Conservation (phyloP, 805 yeast species). For the Clavispora fructus region DNA sequence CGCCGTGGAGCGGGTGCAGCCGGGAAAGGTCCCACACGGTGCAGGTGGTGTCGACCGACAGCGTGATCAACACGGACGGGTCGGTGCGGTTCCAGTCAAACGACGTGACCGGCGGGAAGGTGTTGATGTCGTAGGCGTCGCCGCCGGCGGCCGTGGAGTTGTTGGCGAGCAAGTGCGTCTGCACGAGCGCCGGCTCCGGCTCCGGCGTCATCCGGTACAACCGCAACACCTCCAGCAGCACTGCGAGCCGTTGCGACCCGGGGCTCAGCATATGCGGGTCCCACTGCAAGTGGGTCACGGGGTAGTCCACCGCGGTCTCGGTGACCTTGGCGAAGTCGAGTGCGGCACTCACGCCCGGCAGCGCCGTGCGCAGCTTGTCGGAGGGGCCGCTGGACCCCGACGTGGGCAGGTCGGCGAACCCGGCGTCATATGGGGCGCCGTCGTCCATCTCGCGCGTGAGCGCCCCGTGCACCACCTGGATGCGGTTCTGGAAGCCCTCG, state of each 20-base stretch:
- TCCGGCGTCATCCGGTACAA: conserved; percentile 49
- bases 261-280: conserved; percentile 45
- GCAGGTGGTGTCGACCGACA: conserved; percentile 94
- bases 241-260: conserved; percentile 48
- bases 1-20: conserved; percentile 12
- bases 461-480: conserved; percentile 45
- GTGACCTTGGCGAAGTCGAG: conserved; percentile 43
- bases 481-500: conserved; percentile 68
- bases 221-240: conserved; percentile 68
- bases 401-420: neutral
- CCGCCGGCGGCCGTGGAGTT: conserved; percentile 34
- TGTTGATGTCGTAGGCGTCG: conserved; percentile 40
- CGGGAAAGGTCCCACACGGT: conserved; percentile 83
- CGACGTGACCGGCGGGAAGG: conserved; percentile 84
- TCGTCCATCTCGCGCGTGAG: conserved; percentile 18
- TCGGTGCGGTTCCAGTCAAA: conserved; percentile 87
- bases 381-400: neutral
- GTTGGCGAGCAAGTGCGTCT: conserved; percentile 37
- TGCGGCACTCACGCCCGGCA: conserved; percentile 10
- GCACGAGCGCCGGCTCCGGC: conserved; percentile 32
- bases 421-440: conserved; percentile 4
- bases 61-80: conserved; percentile 67
- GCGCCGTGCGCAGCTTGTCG: conserved; percentile 1
- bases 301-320: conserved; percentile 56
- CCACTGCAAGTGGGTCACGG: conserved; percentile 72